Evolutionary conservation across 352 stramenopile genomes (phyloP).

Genomic region (Pythium phragmiticola): DNA sequence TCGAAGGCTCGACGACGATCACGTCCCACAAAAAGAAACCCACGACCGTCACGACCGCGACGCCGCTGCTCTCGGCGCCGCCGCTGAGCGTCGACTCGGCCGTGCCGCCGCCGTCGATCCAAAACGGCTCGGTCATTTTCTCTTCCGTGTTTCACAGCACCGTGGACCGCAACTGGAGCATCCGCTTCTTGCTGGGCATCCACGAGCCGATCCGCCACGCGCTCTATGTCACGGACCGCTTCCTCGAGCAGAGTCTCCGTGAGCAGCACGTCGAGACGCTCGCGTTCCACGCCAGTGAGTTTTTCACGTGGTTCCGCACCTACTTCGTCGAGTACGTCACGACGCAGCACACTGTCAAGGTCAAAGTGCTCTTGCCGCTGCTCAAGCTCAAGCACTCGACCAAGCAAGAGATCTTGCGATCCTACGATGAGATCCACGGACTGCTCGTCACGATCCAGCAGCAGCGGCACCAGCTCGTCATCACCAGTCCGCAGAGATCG

Average conservation of each 20-base stretch:
- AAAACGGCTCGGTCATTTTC: constrained; percentile 67
- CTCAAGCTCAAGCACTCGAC: constrained; percentile 57
- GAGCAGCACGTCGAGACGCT: constrained; percentile 35
- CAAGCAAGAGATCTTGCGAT: constrained; percentile 58
- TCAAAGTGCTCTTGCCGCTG: constrained; percentile 57
- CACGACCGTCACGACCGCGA: background rate
- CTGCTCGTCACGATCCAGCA: constrained; percentile 58
- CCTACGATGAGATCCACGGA: constrained; percentile 66
- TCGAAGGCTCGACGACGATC: constrained; percentile 1
- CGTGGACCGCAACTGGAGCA: constrained; percentile 67
- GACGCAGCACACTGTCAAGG: constrained; percentile 72
- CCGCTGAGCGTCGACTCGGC: constrained; percentile 32
- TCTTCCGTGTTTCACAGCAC: constrained; percentile 57
- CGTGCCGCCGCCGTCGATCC: constrained; percentile 38
- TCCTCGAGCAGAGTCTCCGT: constrained; percentile 52
- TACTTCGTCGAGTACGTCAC: constrained; percentile 81
- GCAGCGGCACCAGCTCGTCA: constrained; percentile 50
- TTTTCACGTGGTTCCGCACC: constrained; percentile 80
- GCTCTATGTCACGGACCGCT: constrained; percentile 81
- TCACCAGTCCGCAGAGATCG: constrained; percentile 10
- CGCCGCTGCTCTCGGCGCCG: constrained; percentile 4
- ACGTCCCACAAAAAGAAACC: constrained; percentile 6
- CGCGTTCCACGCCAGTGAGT: constrained; percentile 63
- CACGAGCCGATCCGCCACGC: constrained; percentile 81
- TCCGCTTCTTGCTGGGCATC: constrained; percentile 68